Evolutionary conservation across 1,139 yeast genomes (phyloP).

Genomic region (Pichia sp.): DNA sequence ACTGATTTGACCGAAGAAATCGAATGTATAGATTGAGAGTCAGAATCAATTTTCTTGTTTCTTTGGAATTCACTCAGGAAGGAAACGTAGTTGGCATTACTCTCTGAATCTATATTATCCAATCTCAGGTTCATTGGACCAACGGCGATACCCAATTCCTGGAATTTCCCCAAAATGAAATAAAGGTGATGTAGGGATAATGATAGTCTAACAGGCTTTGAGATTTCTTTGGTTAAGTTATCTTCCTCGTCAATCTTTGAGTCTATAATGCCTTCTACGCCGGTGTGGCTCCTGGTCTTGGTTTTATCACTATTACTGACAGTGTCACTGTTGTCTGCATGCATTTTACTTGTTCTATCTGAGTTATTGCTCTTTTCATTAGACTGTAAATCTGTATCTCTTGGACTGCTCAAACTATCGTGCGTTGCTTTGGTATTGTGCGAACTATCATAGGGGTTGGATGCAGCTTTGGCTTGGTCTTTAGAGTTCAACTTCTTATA

Average conservation of each 20-base stretch:
- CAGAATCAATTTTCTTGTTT: slow-evolving; percentile 45
- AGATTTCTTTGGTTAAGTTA: slow-evolving; percentile 13
- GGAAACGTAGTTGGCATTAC: slow-evolving; percentile 39
- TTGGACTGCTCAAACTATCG: not conserved
- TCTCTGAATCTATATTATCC: slow-evolving; percentile 57
- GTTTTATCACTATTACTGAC: not conserved
- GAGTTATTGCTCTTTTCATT: not conserved
- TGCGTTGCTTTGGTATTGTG: not conserved
- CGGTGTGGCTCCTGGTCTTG: not conserved
- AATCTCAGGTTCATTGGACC: slow-evolving; percentile 60
- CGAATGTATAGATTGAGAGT: slow-evolving; percentile 57
- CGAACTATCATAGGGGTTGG: not conserved
- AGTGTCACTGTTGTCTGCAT: not conserved
- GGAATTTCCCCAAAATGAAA: slow-evolving; percentile 55
- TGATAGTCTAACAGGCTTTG: slow-evolving; percentile 49
- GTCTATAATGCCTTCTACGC: not conserved
- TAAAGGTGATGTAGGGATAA: slow-evolving; percentile 62
- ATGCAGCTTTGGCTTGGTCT: slow-evolving; percentile 32
- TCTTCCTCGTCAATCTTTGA: slow-evolving; percentile 14
- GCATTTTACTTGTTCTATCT: not conserved
- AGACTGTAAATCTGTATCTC: not conserved
- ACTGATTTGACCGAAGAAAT: slow-evolving; percentile 59
- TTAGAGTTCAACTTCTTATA: slow-evolving; percentile 30
- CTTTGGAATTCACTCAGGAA: slow-evolving; percentile 45
- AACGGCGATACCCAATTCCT: slow-evolving; percentile 50